A percentile compares a stretch with the other conserved stretches of the same genome.
Evolutionary conservation across 129 eudicot genomes (phyloP).

Genomic region (Flaveria sonorensis): DNA sequence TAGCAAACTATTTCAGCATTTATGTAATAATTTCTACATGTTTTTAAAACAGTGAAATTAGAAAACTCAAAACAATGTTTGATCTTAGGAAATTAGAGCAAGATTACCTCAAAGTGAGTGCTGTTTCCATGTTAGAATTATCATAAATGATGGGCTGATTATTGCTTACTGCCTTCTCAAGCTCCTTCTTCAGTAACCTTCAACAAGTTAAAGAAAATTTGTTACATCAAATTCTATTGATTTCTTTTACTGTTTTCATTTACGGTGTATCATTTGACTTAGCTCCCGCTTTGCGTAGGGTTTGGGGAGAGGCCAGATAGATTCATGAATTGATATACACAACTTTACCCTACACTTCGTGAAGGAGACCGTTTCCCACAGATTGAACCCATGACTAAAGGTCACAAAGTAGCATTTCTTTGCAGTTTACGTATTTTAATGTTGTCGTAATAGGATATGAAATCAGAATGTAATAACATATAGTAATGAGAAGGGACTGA

Average conservation of each 20-base stretch:
- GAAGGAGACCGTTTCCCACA: no score
- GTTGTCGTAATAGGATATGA: neutral
- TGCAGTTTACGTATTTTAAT: neutral
- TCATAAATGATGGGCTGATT: slow-evolving; percentile 15
- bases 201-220: neutral
- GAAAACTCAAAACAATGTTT: neutral
- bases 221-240: neutral
- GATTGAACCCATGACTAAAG: no score
- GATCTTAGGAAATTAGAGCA: neutral
- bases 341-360: no score
- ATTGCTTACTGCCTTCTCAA: slow-evolving; percentile 4
- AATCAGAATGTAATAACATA: neutral
- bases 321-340: no score
- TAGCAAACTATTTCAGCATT: neutral
- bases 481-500: neutral
- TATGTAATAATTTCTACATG: neutral
- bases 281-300: no score
- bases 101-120: slow-evolving; percentile 34
- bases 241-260: neutral
- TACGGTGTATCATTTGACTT: no score
- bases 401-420: neutral
- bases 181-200: slow-evolving; percentile 26
- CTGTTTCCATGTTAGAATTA: slow-evolving; percentile 23
- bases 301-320: no score
- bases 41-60: neutral